Evolutionary conservation across 1,284 basidiomycete species (phyloP).

Genomic region (Tilletia caries): DNA sequence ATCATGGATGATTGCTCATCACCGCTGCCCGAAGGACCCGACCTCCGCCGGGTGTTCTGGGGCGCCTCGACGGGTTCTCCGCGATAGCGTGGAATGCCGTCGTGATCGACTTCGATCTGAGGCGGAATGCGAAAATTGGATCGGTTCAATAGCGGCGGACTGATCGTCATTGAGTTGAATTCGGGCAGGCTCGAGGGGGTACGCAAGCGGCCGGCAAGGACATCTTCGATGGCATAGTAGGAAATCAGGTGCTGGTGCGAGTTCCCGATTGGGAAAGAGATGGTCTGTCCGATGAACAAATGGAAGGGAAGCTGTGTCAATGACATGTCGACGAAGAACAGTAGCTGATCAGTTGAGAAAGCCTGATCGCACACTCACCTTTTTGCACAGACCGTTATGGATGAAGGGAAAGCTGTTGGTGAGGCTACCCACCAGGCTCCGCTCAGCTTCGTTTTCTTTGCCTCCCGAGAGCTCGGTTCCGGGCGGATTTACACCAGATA

Average conservation of each 20-base stretch:
- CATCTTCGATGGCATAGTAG: constrained; percentile 90
- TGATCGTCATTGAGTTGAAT: constrained; percentile 77
- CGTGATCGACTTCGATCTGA: constrained; percentile 75
- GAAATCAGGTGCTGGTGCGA: constrained; percentile 91
- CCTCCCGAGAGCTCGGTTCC: constrained; percentile 16
- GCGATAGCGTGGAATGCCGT: constrained; percentile 72
- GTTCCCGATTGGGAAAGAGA: constrained; percentile 81
- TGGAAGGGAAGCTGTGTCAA: too few species aligned
- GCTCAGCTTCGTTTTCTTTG: constrained; percentile 25
- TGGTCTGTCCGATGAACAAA: constrained; percentile 65
- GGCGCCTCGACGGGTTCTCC: constrained; percentile 21
- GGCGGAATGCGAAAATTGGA: constrained; percentile 86
- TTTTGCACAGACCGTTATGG: constrained; percentile 46
- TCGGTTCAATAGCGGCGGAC: constrained; percentile 81
- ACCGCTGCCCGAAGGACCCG: constrained; percentile 20
- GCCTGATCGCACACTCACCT: constrained; percentile 17
- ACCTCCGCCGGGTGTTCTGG: constrained; percentile 10
- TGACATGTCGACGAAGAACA: not conserved
- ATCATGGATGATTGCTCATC: constrained; percentile 15
- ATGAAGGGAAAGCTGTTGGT: constrained; percentile 44
- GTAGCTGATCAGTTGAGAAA: not conserved
- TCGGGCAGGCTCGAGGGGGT: constrained; percentile 85
- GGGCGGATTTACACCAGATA: too few species aligned
- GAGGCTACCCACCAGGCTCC: constrained; percentile 45
- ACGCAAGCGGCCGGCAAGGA: constrained; percentile 77